Evolutionary conservation across 2,329 filamentous ascomycete species (phyloP).

Genomic region (Penicillium digitatum): DNA sequence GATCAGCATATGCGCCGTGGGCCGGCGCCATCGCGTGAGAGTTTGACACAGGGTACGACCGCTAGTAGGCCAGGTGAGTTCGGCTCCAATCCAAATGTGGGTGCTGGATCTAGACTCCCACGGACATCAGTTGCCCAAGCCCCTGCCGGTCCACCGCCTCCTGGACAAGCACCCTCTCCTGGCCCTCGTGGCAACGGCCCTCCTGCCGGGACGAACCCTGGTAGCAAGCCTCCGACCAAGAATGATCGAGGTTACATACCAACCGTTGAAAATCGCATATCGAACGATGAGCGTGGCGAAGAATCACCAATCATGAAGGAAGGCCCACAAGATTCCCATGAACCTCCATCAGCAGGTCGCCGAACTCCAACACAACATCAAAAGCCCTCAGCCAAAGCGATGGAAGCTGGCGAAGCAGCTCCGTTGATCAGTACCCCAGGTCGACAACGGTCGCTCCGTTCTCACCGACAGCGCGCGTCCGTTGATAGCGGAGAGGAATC

Average conservation of each 20-base stretch:
- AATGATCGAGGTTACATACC: conserved; percentile 44
- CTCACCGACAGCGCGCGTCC: conserved; percentile 60
- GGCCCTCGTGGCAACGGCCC: conserved; percentile 50
- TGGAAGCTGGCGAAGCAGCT: conserved; percentile 47
- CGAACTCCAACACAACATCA: conserved; percentile 58
- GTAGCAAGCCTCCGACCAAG: conserved; percentile 52
- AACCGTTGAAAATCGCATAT: conserved; percentile 42
- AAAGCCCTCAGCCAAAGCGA: conserved; percentile 42
- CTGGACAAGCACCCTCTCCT: conserved; percentile 60
- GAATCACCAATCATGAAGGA: conserved; percentile 47
- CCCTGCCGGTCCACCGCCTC: conserved; percentile 61
- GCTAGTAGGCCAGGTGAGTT: conserved; percentile 27
- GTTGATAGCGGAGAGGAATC: conserved; percentile 65
- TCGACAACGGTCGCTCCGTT: conserved; percentile 52
- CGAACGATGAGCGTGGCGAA: conserved; percentile 46
- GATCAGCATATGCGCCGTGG: conserved; percentile 37
- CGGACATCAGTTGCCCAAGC: conserved; percentile 57
- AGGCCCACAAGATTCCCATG: conserved; percentile 44
- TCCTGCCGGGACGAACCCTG: conserved; percentile 28
- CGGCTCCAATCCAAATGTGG: conserved; percentile 30
- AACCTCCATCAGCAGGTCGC: conserved; percentile 56
- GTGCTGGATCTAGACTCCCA: conserved; percentile 55
- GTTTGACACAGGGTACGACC: conserved; percentile 29
- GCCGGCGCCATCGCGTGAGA: conserved; percentile 44
- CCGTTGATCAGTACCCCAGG: conserved; percentile 43